A percentile compares a stretch with the other conserved stretches of the same genome.
phyloP scores from a whole-genome alignment of 441 rosid genomes.

The Adansonia rubrostipa region DNA sequence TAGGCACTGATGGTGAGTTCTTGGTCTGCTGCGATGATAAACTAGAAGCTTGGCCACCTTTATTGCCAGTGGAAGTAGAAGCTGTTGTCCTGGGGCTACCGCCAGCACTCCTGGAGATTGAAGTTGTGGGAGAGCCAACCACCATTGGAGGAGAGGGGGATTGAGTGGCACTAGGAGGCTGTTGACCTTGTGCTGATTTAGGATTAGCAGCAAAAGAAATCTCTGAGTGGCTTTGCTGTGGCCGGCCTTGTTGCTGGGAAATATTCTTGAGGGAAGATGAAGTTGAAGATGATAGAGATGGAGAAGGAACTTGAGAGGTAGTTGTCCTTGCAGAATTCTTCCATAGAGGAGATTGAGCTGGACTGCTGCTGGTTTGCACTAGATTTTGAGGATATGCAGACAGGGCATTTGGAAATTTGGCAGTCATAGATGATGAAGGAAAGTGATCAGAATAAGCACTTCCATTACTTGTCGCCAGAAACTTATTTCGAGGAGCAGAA shows the following conservation, averaged over 20 bases:
- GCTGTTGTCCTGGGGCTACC: conserved; percentile 87
- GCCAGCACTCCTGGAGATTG: conserved; percentile 81
- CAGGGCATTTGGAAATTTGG: conserved; percentile 60
- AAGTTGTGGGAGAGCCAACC: conserved; percentile 83
- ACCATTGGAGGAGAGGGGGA: conserved; percentile 67
- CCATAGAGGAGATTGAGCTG: conserved; percentile 84
- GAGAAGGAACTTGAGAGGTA: conserved; percentile 60
- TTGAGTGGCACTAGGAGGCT: conserved; percentile 51
- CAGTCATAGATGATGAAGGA: conserved; percentile 53
- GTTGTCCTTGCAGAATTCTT: conserved; percentile 70
- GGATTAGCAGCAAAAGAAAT: conserved; percentile 82
- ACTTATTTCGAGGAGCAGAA: conserved; percentile 69
- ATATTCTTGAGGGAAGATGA: conserved; percentile 62
- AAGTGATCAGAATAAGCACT: conserved; percentile 70
- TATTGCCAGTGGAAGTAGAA: conserved; percentile 64
- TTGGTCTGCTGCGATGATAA: conserved; percentile 71
- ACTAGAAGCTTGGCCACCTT: conserved; percentile 67
- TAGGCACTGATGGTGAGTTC: conserved; percentile 56
- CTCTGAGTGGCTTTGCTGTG: conserved; percentile 69
- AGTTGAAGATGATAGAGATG: conserved; percentile 57
- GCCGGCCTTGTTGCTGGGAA: conserved; percentile 70
- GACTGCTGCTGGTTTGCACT: conserved; percentile 66
- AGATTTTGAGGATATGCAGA: conserved; percentile 72
- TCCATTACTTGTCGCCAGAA: conserved; percentile 62
- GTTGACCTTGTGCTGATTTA: conserved; percentile 69